These are phyloP conservation scores for Globisporangium megalacanthum DNA, from an alignment of 352 stramenopile species.

Conservation along the genomic window DNA sequence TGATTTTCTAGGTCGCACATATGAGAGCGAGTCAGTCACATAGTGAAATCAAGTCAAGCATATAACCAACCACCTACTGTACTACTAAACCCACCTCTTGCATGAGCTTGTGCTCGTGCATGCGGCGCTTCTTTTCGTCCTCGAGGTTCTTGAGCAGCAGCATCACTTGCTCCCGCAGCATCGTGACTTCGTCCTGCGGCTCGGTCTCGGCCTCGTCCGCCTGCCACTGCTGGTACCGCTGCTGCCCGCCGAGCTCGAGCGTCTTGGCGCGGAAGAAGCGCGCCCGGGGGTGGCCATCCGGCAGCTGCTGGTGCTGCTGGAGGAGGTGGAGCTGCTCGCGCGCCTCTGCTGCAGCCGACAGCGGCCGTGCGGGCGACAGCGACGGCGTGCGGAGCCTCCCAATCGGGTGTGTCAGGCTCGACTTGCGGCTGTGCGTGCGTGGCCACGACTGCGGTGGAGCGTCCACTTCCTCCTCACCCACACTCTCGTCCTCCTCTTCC, in stretches of 20 bases:
- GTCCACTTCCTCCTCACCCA: too few relatives aligned
- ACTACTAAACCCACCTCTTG: slow-evolving; percentile 27
- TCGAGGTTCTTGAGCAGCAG: slow-evolving; percentile 54
- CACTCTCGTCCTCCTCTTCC: neutral
- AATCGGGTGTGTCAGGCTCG: neutral
- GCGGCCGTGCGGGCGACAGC: neutral
- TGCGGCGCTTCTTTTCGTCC: slow-evolving; percentile 61
- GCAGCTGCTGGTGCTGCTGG: slow-evolving; percentile 7
- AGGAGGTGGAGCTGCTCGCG: neutral
- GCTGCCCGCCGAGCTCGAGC: neutral
- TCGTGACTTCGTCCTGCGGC: slow-evolving; percentile 24
- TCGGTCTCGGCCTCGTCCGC: slow-evolving; percentile 6
- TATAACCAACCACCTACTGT: neutral
- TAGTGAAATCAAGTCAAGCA: neutral
- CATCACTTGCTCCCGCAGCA: slow-evolving; percentile 51
- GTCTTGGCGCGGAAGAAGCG: slow-evolving; percentile 8
- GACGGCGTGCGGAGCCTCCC: neutral
- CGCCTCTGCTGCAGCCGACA: too few relatives aligned
- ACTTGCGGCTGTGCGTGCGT: neutral
- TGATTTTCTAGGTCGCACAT: slow-evolving; percentile 42
- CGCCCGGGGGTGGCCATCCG: neutral
- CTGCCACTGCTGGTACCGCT: neutral
- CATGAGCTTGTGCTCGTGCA: slow-evolving; percentile 61
- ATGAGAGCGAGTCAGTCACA: too few relatives aligned
- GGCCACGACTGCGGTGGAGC: slow-evolving; percentile 7